Evolutionary conservation across 2,329 filamentous ascomycete genomes (phyloP), one percentile per base, ranked within the genome.

Genomic region (Chaetomium globosum): DNA sequence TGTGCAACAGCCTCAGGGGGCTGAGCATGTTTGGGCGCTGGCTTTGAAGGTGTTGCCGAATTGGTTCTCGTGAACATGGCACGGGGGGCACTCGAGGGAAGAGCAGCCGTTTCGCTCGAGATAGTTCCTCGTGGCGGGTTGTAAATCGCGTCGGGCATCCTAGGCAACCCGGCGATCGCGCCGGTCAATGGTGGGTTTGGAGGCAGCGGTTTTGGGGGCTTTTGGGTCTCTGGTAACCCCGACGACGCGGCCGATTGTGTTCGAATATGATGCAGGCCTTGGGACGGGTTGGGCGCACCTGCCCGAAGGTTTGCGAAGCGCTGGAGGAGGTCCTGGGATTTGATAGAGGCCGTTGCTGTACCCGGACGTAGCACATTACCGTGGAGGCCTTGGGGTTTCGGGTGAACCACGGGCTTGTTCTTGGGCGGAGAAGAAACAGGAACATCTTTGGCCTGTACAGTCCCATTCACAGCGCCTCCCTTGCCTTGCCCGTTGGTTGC

Each of bases 71-170:
- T 85, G 59, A 87, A 88, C 72, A 88, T 82, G 68, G 85, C 86
- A 19, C 88, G 81, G 1, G 88, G 83, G 3, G 85, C 87, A 70
- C 85, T 88, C 28, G 88, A 82, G 1, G 89, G 89, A 2, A 88
- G 82, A 49, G 87, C 83, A 9, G 89, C 84, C 28, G 85, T 82
- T 66, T 88, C 87, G 28, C 84, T 86, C 3, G 88, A 87, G 4
- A 89, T 81, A 63, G 87, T 89, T 31, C 90, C 91, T 39, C 89
- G 83, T 1, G 88, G 88, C n/a, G 90, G 90, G 71, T 87, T 92
- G 73, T 93, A 93, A 4, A 91, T 90, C 8, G 90, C 89, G 71
- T 88, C 89, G 1, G 90, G 90, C 54, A 89, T 78, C 74, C 89
- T 90, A 12, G 90, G 90, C 72, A 92, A 78, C 19, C 80, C 81